Evolutionary conservation across 2,329 filamentous ascomycete species (phyloP), one percentile per base, ranked within the genome.

Genomic region (Aspergillus oerlinghausenensis): DNA sequence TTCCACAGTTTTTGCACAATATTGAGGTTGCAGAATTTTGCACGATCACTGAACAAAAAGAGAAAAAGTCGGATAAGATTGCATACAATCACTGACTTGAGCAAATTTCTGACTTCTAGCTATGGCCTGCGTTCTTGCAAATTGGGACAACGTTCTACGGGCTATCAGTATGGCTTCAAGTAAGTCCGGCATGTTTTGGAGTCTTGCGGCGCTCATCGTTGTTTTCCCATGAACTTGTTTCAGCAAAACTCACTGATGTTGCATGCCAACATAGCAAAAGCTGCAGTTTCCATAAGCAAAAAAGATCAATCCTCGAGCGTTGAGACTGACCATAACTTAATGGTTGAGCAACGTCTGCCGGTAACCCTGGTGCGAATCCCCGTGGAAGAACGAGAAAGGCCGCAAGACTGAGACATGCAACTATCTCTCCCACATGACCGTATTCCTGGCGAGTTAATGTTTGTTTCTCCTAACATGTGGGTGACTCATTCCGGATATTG

Each of bases 111-210:
- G 11, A 19, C n/a, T 35, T 14, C 14, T 69, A 84, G 84, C 84
- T 59, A 83, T 88, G 56, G 84, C 84, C 54, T 83, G 82, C 49
- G 85, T 88, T n/a, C 77, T 88, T 66, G 81, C 82, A 42, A 88
- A 87, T 67, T 88, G 85, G 85, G 82, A 85, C 53, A 86, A 84
- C 63, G 84, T 88, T 28, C 71, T 88, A 50, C 76, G 83, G 52
- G 84, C 84, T 48, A 86, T 88, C 57, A 80, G 80, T 59, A 85
- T 88, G 80, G 84, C 85, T 54, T 85, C 82, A 54, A 78, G 83
- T 86, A 77, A 74, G 81, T 74, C 48, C 55, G 35, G 42, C 38
- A 26, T 51, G 25, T 49, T 40, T n/a, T 35, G 14, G 25, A 29
- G 19, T 2, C 17, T 55, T 17, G 14, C 42, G 5, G 23, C 28